Conservation (phyloP, 352 stramenopile genomes). For the Phytopythium vexans region DNA sequence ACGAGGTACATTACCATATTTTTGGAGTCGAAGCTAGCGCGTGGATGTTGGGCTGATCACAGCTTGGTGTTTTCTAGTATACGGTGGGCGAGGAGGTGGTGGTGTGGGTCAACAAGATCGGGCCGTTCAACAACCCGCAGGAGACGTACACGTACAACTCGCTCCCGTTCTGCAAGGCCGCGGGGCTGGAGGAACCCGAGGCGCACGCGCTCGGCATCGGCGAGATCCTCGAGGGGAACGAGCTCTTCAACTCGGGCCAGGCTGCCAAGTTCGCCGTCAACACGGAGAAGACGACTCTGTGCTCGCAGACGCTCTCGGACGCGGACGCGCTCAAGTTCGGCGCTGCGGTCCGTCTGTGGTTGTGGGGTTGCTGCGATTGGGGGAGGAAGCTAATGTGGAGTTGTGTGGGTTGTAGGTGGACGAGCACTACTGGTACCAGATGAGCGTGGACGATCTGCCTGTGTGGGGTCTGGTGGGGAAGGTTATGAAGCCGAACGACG, state of each 20-base stretch:
- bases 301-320: slow-evolving; percentile 67
- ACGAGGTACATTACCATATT: slow-evolving; percentile 32
- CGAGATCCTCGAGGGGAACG: slow-evolving; percentile 95
- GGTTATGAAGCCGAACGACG: slow-evolving; percentile 89
- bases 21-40: background rate
- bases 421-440: slow-evolving; percentile 99
- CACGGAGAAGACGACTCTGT: slow-evolving; percentile 63
- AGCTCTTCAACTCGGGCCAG: slow-evolving; percentile 93
- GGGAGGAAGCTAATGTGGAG: background rate
- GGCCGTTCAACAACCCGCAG: slow-evolving; percentile 96
- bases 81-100: slow-evolving; percentile 71
- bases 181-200: slow-evolving; percentile 84
- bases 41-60: background rate
- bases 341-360: slow-evolving; percentile 40
- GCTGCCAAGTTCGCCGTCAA: slow-evolving; percentile 73
- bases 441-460: slow-evolving; percentile 98
- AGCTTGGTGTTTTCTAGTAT: slow-evolving; percentile 41
- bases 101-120: slow-evolving; percentile 98
- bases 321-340: slow-evolving; percentile 76
- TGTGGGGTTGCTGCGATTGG: background rate
- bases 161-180: slow-evolving; percentile 95
- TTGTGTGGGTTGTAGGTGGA: slow-evolving; percentile 46
- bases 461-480: slow-evolving; percentile 99
- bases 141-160: slow-evolving; percentile 99
- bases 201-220: slow-evolving; percentile 88